Base-by-base conservation (phyloP, 768 basidiomycete genomes). In the Galerina marginata region DNA sequence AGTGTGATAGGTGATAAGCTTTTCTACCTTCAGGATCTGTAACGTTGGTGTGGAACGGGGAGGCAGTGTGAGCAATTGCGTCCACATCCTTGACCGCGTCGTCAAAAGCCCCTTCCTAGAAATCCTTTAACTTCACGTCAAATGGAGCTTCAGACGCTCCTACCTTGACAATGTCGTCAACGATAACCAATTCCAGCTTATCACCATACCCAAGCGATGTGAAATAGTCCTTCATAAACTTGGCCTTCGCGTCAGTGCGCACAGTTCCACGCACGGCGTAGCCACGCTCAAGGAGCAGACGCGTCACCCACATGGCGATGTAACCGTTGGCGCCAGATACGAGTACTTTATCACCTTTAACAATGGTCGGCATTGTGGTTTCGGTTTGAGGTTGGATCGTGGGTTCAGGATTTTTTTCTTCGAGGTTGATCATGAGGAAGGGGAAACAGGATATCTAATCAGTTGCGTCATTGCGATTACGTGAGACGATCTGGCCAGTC, bases 41-140 rank as follows among this genome's bases (percentile, higher is more conserved):
- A 29, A 71, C 66, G 66, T 63, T n/a, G 40, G 77, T 64, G 53
- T 81, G 75, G 64, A 87, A 81, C 0, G 90, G 90, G 0, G 89
- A 89, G 0, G 89, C 89, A 2, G 81, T 86, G 67, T 92, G 91
- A 39, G 77, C 80, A 54, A 94, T 83, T 0, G 81, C 93, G 59
- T 92, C 86, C 12, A 92, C 86, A 1, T 82, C 90, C 70, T 87
- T 83, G 57, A 93, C 89, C 0, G 86, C 90, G 54, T 91, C 86
- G 68, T 94, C 90, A 63, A 92, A 95, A 0, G 88, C 89, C 6
- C 83, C 84, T 4, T 81, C 81, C 86, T 87, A 59, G 5, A 45
- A 9, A 12, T 6, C 16, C 9, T 14, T 29, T n/a, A 43, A 15
- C 6, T 42, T 36, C 23, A 6, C 42, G 9, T 12, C 23, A 36